Conservation (phyloP, 179 eudicot species). For the Amaranthus tricolor region DNA sequence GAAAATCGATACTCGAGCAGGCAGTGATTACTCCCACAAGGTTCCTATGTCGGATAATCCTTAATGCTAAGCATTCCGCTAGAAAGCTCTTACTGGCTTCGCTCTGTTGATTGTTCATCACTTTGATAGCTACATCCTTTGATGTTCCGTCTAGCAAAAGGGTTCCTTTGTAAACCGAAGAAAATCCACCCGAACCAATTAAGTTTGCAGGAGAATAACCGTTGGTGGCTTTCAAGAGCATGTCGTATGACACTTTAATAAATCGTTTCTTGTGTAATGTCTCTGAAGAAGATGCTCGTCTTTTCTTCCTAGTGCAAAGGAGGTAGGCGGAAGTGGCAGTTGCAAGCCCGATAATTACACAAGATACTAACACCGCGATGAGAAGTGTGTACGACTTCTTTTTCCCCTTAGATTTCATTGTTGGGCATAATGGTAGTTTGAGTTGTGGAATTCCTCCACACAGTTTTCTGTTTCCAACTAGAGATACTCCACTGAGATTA, state of each 20-base stretch:
- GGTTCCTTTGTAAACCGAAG: constrained; percentile 2
- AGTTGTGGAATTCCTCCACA: constrained; percentile 23
- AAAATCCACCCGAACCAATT: constrained; percentile 15
- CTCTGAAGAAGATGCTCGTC: background rate
- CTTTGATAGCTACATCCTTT: constrained; percentile 20
- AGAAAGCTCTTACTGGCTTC: constrained; percentile 16
- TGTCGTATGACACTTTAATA: constrained; percentile 10
- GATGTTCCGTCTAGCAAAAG: background rate
- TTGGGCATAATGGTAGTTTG: constrained; percentile 11
- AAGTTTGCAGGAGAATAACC: constrained; percentile 13
- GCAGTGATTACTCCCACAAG: constrained; percentile 14
- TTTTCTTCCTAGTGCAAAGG: background rate
- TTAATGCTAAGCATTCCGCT: constrained; percentile 16
- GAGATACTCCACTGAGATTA: constrained; percentile 4
- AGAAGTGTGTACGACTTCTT: background rate
- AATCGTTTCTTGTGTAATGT: background rate
- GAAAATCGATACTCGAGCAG: constrained; percentile 19
- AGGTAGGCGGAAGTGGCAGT: background rate
- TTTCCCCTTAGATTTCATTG: background rate
- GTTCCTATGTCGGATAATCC: constrained; percentile 10
- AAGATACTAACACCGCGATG: background rate
- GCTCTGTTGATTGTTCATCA: constrained; percentile 8
- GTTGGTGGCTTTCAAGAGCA: constrained; percentile 20
- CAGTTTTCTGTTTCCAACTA: constrained; percentile 22
- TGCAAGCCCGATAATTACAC: background rate